These are phyloP conservation scores for Neoboletus brunneissimus DNA, from an alignment of 768 basidiomycete species.

Conservation along the genomic window DNA sequence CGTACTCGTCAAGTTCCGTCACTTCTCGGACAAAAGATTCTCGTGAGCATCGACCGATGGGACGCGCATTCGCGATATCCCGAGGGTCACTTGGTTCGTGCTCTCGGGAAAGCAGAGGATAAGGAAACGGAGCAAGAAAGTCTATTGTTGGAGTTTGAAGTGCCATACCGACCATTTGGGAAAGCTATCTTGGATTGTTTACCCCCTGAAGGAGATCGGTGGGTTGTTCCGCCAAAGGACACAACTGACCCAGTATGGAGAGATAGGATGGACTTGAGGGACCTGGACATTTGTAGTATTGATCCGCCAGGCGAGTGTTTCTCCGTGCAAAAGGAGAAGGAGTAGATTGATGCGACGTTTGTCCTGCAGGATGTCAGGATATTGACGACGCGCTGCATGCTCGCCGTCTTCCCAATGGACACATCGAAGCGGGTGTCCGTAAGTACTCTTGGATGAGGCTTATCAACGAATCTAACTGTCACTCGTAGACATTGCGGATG, in stretches of 20 bases:
- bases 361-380: constrained; percentile 81
- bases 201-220: constrained; percentile 83
- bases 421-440: constrained; percentile 98
- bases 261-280: constrained; percentile 83
- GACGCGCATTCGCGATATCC: constrained; percentile 84
- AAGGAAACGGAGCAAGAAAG: constrained; percentile 98
- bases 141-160: constrained; percentile 89
- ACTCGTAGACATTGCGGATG: constrained; percentile 89
- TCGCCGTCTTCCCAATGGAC: constrained; percentile 79
- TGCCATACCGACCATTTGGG: constrained; percentile 96
- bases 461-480: background rate
- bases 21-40: constrained; percentile 89
- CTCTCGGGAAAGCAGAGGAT: constrained; percentile 85
- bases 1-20: constrained; percentile 91
- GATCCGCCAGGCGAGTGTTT: constrained; percentile 78
- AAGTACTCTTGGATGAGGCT: constrained; percentile 38
- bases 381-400: constrained; percentile 99
- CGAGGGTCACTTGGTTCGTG: constrained; percentile 94
- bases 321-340: background rate
- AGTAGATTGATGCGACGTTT: background rate
- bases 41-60: constrained; percentile 95
- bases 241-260: constrained; percentile 59
- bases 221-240: constrained; percentile 86
- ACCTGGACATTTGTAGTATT: constrained; percentile 89
- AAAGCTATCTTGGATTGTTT: constrained; percentile 90